Evolutionary conservation across 2,329 filamentous ascomycete species (phyloP).

Genomic region (Penicillium sp.): DNA sequence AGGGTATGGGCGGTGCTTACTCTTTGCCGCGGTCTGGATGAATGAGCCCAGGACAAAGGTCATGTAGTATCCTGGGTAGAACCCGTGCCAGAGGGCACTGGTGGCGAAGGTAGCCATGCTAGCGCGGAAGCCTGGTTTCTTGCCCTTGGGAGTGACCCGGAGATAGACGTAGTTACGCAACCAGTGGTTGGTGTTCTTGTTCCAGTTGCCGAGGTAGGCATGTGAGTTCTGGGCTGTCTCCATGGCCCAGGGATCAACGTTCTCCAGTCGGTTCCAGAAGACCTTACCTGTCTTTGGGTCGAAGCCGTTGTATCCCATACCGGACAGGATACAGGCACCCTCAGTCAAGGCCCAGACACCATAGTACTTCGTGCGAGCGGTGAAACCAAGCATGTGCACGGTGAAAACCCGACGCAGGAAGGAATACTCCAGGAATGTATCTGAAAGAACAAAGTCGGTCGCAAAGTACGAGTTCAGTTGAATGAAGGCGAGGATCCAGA

Average conservation of each 20-base stretch:
- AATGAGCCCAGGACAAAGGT: slow-evolving; percentile 86
- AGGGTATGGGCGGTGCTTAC: slow-evolving; percentile 54
- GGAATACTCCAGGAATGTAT: slow-evolving; percentile 64
- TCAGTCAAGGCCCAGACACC: slow-evolving; percentile 93
- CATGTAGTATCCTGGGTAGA: slow-evolving; percentile 95
- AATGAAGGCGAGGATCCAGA: slow-evolving; percentile 79
- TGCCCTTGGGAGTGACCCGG: slow-evolving; percentile 88
- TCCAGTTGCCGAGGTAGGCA: slow-evolving; percentile 89
- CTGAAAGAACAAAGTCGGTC: slow-evolving; percentile 61
- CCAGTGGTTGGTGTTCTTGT: slow-evolving; percentile 98
- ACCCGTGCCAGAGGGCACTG: slow-evolving; percentile 96
- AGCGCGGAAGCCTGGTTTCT: slow-evolving; percentile 93
- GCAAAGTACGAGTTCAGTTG: slow-evolving; percentile 68
- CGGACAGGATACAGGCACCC: slow-evolving; percentile 88
- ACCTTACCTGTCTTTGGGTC: slow-evolving; percentile 81
- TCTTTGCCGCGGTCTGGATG: slow-evolving; percentile 89
- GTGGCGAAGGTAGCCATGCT: slow-evolving; percentile 92
- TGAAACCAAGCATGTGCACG: slow-evolving; percentile 80
- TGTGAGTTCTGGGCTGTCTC: slow-evolving; percentile 93
- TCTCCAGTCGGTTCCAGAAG: slow-evolving; percentile 85
- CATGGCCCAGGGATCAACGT: slow-evolving; percentile 81
- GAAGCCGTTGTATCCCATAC: slow-evolving; percentile 90
- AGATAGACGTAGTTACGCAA: slow-evolving; percentile 93
- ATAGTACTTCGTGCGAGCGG: slow-evolving; percentile 88
- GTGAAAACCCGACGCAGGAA: slow-evolving; percentile 73